Conservation (phyloP, 192 early-diverging fungal genomes). For the Spizellomyces punctatus region DNA sequence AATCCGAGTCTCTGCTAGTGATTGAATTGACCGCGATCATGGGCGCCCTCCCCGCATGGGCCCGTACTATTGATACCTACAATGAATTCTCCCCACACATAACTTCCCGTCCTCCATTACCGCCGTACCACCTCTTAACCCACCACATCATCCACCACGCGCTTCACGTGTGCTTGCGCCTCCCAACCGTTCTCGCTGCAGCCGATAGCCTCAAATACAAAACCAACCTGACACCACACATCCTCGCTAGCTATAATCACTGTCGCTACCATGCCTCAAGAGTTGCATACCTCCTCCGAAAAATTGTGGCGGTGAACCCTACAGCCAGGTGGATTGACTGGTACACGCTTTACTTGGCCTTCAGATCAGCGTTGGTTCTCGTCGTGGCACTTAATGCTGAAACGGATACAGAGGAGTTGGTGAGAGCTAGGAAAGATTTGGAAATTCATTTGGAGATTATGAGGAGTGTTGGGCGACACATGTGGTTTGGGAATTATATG, state of each 20-base stretch:
- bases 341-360: conserved; percentile 23
- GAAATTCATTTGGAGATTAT: conserved; percentile 24
- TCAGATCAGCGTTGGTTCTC: conserved; percentile 20
- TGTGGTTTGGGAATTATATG: conserved; percentile 29
- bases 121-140: conserved; percentile 26
- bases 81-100: conserved; percentile 17
- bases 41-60: conserved; percentile 24
- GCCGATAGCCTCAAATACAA: neutral
- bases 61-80: conserved; percentile 4
- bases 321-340: conserved; percentile 21
- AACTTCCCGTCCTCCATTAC: conserved; percentile 7
- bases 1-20: neutral
- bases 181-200: conserved; percentile 14
- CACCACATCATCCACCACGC: conserved; percentile 29
- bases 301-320: conserved; percentile 20
- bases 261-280: conserved; percentile 22
- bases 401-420: conserved; percentile 10
- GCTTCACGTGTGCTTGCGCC: conserved; percentile 14
- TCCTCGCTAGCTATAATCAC: neutral
- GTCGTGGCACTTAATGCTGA: conserved; percentile 23
- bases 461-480: conserved; percentile 22
- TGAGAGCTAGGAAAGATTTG: conserved; percentile 20
- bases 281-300: conserved; percentile 9
- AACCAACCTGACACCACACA: neutral
- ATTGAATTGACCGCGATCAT: neutral